Base-by-base conservation (phyloP, 2,329 filamentous ascomycete genomes). In the Alternaria triticina region DNA sequence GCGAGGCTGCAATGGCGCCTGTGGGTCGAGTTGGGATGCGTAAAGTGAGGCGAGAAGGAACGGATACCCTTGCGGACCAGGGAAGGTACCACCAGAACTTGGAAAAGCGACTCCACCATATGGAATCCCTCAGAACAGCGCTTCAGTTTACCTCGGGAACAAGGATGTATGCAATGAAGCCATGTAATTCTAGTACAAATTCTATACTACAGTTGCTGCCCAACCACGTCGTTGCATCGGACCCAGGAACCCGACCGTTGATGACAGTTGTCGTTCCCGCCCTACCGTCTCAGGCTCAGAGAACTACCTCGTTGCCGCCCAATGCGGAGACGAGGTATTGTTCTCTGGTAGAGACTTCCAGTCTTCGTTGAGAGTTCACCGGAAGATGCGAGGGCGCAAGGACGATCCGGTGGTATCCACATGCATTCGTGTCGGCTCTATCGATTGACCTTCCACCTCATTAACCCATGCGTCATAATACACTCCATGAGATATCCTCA, bases 401-500 rank as follows among this genome's bases (percentile, higher is more conserved):
- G 62, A 57, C 60, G 59, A 54, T 68, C 62, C 70, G 57, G 62
- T 65, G 60, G 66, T 62, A 61, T 60, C 67, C 67, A 66, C 73
- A 66, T 65, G 56, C 67, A 67, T 62, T 62, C 69, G 64, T 68
- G 63, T 55, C 63, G 59, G 61, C 58, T 51, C 54, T 61, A 49
- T 64, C 36, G 30, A 57, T 22, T 59, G 43, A 64, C 70, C 69
- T 57, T 67, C 62, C 58, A 61, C 49, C 65, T 64, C 71, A 62
- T 68, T 61, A 69, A 54, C 62, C 47, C 67, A 58, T 67, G 65
- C 64, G 71, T 77, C 72, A 76, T 76, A 69, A 63, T 70, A 67
- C 61, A 63, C 64, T 64, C 59, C 56, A 59, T 62, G 22, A 45
- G 54, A 54, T 61, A 65, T 57, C 64, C 69, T 74, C 76, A 70